These are phyloP conservation scores for Sclerotinia trifoliorum DNA, from an alignment of 2,329 filamentous ascomycete genomes.

Conservation along the genomic window DNA sequence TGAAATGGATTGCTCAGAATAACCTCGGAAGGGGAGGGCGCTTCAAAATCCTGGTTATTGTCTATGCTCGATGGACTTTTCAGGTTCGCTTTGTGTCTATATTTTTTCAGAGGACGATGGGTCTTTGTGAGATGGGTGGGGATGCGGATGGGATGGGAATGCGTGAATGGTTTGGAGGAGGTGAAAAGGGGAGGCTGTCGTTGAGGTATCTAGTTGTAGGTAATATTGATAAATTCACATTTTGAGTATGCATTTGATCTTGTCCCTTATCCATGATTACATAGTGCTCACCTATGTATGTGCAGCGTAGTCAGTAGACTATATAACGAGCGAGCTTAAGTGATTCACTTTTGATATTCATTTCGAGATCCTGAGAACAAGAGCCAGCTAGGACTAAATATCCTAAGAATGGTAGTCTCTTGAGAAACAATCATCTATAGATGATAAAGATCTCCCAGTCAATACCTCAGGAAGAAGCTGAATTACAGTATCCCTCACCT, in stretches of 20 bases:
- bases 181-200: not conserved
- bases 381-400: not conserved
- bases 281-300: not conserved
- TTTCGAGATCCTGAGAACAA: too few species aligned
- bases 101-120: not conserved
- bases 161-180: fast-evolving
- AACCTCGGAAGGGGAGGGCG: not conserved
- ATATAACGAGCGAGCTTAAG: not conserved
- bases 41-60: slow-evolving; percentile 18
- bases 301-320: fast-evolving
- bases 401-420: not conserved
- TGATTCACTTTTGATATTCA: not conserved
- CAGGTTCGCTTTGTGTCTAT: slow-evolving; percentile 21
- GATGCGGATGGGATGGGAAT: not conserved
- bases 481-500: not conserved
- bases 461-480: too few species aligned
- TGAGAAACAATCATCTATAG: not conserved
- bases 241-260: not conserved
- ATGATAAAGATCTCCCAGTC: too few species aligned
- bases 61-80: slow-evolving; percentile 18
- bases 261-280: not conserved
- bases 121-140: not conserved
- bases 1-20: slow-evolving; percentile 17
- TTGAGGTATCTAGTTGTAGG: not conserved
- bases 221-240: not conserved